Base-by-base conservation (phyloP, 2,329 filamentous ascomycete species). In the Ceratocystis eucalypticola region DNA sequence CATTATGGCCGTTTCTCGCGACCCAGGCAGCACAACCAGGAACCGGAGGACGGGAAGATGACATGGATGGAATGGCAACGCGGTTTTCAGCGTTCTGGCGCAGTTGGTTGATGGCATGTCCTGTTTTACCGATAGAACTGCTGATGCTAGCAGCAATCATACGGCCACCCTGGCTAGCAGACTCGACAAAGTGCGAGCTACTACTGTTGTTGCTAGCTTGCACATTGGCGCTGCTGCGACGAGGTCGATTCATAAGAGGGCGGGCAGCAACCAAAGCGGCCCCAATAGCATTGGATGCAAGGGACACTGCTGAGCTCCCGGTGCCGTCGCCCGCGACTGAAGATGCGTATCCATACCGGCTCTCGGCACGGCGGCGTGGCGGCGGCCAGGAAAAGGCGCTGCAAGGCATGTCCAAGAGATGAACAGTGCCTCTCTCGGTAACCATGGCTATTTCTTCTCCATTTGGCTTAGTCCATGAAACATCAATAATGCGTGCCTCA, bases 361-460 rank as follows among this genome's bases (percentile, higher is more conserved):
- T 72, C 64, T 75, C 77, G 68, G 74, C 75, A 67, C 80, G 78
- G 65, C 81, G 79, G 48, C 83, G 81, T 53, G 85, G 86, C 28
- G 91, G 89, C 50, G 92, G 92, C 92, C 92, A 96, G 70, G 88
- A 85, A 71, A 92, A 93, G 3, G 90, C 89, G 69, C 85, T 88
- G 59, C 84, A 81, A 7, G 91, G 91, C 75, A 97, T 84, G 70
- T 96, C 89, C 70, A 96, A 87, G 55, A 97, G 83, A 76, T 99
- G 94, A 10, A 96, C 86, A 7, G 94, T 99, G n/a, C 93, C 91
- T 71, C 92, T 89, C 72, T 96, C 91, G 0, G 94, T 97, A 30
- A 96, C 85, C 77, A 99, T 86, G 1, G 92, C 93, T 48, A 95
- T 78, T 67, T 89, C 87, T 73, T 96, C 89, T 25, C 89, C 90